Base-by-base conservation (phyloP, 225 moss, liverwort and hornwort genomes). In the Ulota crispa region DNA sequence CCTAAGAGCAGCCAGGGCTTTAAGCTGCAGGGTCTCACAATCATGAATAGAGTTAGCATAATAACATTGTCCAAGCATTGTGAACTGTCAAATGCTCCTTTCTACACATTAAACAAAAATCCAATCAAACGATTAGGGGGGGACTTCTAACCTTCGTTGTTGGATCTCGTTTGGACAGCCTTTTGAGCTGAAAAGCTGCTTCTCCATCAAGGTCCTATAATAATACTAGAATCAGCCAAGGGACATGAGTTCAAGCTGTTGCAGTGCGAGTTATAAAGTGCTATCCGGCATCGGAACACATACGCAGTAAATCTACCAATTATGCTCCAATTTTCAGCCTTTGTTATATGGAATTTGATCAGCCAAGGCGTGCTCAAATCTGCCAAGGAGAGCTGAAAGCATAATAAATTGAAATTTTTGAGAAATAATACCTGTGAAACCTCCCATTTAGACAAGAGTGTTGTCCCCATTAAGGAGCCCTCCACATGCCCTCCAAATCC, bases 161-260 rank as follows among this genome's bases (percentile, higher is more conserved):
- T 63, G 96, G 87, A 80, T 99, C 98, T 42, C 93, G 96, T 87
- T 99, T 99, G 24, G 96, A 96, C 41, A 99, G 75, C 53, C 94
- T 86, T 85, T 88, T 96, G 8, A 99, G 86, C 77, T 96, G 91
- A 80, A 94, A 80, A 39, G 90, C 92, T 76, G 91, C 93, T 84
- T 94, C 98, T 64, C 90, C 96, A 82, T 95, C 94, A 30, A 96
- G 86, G 80, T 99, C 96, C 98, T 98, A 78, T 7, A 78, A 55
- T 55, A 20, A 37, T 47, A 59, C n/a, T 63, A 67, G 31, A 73
- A 66, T 83, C 72, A 88, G 80, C 20, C 63, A 55, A 72, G n/a
- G 43, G 37, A 68, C 72, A 68, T 54, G 34, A 62, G 77, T 82
- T 6, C 66, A 85, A 77, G 56, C 36, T 50, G 28, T 41, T 78